Evolutionary conservation across 768 basidiomycete genomes (phyloP).

Genomic region (Tremella mesenterica): DNA sequence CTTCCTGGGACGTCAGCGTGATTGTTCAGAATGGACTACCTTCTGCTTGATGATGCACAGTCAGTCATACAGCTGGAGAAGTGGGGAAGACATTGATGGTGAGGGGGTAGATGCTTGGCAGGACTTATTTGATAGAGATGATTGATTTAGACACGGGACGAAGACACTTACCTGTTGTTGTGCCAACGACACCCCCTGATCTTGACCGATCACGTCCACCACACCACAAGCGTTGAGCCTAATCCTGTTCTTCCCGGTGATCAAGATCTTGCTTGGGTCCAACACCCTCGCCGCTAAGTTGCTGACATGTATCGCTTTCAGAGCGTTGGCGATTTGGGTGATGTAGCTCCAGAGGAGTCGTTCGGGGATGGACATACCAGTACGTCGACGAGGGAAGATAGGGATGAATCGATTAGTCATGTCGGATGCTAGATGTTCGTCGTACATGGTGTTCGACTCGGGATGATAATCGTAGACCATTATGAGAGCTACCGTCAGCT

Average conservation of each 20-base stretch:
- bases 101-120: too few relatives aligned
- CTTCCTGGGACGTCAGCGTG: slow-evolving; percentile 51
- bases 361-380: slow-evolving; percentile 57
- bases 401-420: slow-evolving; percentile 3
- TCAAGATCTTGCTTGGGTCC: slow-evolving; percentile 75
- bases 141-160: not conserved
- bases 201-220: slow-evolving; percentile 73
- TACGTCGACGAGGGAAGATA: slow-evolving; percentile 42
- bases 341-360: slow-evolving; percentile 85
- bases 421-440: slow-evolving; percentile 58
- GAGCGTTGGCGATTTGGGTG: slow-evolving; percentile 75
- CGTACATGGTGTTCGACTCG: slow-evolving; percentile 65
- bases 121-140: too few relatives aligned
- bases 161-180: slow-evolving; percentile 13
- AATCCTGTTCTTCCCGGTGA: slow-evolving; percentile 81
- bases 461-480: slow-evolving; percentile 87
- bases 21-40: too few relatives aligned
- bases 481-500: slow-evolving; percentile 59
- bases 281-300: slow-evolving; percentile 72
- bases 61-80: too few relatives aligned
- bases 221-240: slow-evolving; percentile 81
- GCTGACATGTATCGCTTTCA: slow-evolving; percentile 74
- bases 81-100: too few relatives aligned
- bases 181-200: slow-evolving; percentile 37
- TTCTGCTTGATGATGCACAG: too few relatives aligned